A percentile compares a stretch with the other conserved stretches of the same genome.
Evolutionary conservation across 352 stramenopile genomes (phyloP).

Genomic region (Phytophthora pinifolia): DNA sequence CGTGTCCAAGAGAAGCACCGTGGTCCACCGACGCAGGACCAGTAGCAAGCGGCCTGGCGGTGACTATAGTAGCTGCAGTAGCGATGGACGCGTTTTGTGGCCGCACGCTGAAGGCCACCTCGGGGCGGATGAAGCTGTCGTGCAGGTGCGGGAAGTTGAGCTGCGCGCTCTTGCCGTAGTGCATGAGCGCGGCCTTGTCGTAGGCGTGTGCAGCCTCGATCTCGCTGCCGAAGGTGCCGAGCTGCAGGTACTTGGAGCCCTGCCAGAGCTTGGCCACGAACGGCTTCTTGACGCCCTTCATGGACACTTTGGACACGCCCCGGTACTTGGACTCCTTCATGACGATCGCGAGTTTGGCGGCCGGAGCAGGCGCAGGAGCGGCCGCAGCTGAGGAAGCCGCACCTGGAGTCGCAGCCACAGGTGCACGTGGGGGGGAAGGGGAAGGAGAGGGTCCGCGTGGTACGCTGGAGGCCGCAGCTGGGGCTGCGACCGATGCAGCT

Average conservation of each 20-base stretch:
- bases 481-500: neutral
- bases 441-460: too few species aligned
- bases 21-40: constrained; percentile 7
- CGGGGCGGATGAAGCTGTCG: constrained; percentile 56
- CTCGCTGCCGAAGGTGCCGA: constrained; percentile 74
- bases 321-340: constrained; percentile 80
- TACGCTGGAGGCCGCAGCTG: neutral
- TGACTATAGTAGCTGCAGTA: neutral
- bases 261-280: constrained; percentile 78
- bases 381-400: neutral
- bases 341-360: constrained; percentile 28
- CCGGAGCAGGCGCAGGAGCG: neutral
- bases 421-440: too few species aligned
- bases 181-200: constrained; percentile 71
- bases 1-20: constrained; percentile 25
- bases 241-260: constrained; percentile 60
- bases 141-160: constrained; percentile 84
- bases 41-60: constrained; percentile 1
- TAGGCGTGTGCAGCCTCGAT: constrained; percentile 83
- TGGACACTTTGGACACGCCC: constrained; percentile 77
- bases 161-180: constrained; percentile 63
- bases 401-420: neutral
- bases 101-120: constrained; percentile 33
- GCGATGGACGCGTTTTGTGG: constrained; percentile 13
- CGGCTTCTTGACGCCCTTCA: constrained; percentile 80